phyloP scores from a whole-genome alignment of 1,284 basidiomycete species.

The Golubevia pallescens region DNA sequence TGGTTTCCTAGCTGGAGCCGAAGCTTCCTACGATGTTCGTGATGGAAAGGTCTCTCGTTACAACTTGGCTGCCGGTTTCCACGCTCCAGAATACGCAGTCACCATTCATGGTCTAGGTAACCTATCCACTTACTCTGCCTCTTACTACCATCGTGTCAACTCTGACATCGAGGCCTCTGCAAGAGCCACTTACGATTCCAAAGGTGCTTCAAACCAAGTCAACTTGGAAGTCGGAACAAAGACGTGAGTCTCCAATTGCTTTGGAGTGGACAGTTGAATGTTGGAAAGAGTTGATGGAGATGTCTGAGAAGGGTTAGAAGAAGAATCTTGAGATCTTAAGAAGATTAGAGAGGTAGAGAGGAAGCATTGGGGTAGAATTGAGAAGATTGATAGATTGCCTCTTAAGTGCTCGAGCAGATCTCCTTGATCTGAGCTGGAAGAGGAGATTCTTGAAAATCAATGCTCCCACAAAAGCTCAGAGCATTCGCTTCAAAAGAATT shows the following conservation, averaged over 20 bases:
- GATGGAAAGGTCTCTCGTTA: conserved; percentile 91
- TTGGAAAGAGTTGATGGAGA: too few species aligned
- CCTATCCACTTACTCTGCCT: conserved; percentile 89
- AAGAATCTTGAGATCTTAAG: too few species aligned
- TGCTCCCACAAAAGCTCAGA: too few species aligned
- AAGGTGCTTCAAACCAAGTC: conserved; percentile 80
- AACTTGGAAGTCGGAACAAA: conserved; percentile 95
- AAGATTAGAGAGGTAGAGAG: too few species aligned
- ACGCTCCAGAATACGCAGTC: conserved; percentile 94
- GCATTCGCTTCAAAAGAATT: too few species aligned
- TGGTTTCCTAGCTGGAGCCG: conserved; percentile 94
- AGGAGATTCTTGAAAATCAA: too few species aligned
- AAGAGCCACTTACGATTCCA: conserved; percentile 88
- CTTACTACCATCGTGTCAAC: conserved; percentile 98
- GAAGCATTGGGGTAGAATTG: too few species aligned
- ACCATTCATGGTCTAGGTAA: conserved; percentile 94
- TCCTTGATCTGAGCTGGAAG: too few species aligned
- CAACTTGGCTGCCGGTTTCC: conserved; percentile 89
- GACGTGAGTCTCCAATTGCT: conserved; percentile 67
- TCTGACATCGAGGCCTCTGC: conserved; percentile 95
- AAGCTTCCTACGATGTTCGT: conserved; percentile 94
- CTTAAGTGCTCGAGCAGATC: too few species aligned
- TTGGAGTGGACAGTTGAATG: background rate
- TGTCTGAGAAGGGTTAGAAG: too few species aligned
- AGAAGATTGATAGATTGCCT: too few species aligned